Conservation (phyloP, 441 rosid species). For the Gossypium davidsonii region DNA sequence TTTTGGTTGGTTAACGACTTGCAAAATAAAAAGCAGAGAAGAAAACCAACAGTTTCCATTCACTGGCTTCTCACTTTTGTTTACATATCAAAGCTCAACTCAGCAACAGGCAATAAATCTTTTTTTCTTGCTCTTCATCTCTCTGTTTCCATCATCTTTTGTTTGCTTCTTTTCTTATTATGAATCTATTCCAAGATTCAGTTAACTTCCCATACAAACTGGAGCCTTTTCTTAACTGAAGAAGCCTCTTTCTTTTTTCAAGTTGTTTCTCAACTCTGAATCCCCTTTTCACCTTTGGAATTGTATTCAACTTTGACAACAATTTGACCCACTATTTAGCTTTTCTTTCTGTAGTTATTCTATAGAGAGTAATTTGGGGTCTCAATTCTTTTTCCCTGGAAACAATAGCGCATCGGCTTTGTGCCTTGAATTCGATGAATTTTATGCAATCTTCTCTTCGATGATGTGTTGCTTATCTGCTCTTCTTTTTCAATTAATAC, state of each 20-base stretch:
- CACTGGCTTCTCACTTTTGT: no score
- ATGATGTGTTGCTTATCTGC: neutral
- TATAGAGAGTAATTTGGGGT: neutral
- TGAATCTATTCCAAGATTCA: neutral
- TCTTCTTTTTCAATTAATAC: neutral
- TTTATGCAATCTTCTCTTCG: neutral
- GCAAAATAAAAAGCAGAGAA: neutral
- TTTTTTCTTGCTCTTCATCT: neutral
- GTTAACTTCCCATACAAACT: neutral
- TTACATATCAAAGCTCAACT: neutral
- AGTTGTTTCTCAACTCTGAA: neutral
- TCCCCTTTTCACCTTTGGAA: neutral
- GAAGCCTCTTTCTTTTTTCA: neutral
- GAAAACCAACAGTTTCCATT: neutral
- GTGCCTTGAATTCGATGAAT: neutral
- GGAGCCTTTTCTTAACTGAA: neutral
- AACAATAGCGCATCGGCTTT: neutral
- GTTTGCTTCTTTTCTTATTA: neutral
- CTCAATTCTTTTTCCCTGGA: neutral
- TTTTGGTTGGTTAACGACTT: conserved; percentile 11
- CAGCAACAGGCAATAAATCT: conserved; percentile 17
- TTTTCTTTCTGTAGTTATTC: neutral
- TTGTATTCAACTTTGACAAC: neutral
- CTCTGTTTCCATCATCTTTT: neutral
- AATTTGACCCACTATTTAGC: neutral